phyloP scores from a whole-genome alignment of 2,329 filamentous ascomycete species.

The Phaeosphaeriaceae sp. region DNA sequence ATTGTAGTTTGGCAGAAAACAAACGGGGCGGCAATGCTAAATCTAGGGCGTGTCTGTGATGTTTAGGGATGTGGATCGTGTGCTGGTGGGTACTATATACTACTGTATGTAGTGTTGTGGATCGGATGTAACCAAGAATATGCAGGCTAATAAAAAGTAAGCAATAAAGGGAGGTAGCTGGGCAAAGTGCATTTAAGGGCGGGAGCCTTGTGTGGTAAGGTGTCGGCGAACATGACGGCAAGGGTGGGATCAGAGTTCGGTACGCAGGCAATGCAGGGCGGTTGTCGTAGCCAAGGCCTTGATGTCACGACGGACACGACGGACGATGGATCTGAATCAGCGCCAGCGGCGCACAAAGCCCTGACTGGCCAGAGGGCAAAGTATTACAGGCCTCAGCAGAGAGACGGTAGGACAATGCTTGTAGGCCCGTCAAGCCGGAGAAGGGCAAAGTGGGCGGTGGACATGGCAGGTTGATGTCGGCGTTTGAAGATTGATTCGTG shows the following conservation, averaged over 20 bases:
- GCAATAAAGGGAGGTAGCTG: conserved; percentile 29
- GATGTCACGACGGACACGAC: conserved; percentile 43
- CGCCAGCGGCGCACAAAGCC: conserved; percentile 18
- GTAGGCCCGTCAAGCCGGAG: conserved; percentile 16
- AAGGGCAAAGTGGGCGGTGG: conserved; percentile 3
- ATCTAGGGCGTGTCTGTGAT: conserved; percentile 5
- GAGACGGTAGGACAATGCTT: background rate
- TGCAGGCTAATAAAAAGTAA: conserved; percentile 21
- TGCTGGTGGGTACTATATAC: conserved; percentile 30
- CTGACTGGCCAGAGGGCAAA: conserved; percentile 2
- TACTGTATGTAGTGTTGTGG: conserved; percentile 40
- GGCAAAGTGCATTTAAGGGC: conserved; percentile 30
- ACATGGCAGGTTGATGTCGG: conserved; percentile 27
- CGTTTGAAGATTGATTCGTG: conserved; percentile 38
- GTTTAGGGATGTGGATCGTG: conserved; percentile 18
- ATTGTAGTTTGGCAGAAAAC: conserved; percentile 11
- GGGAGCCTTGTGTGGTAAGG: conserved; percentile 24
- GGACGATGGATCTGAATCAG: conserved; percentile 30
- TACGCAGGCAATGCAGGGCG: conserved; percentile 23
- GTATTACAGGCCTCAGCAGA: background rate
- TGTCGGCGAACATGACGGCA: conserved; percentile 43
- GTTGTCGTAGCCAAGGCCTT: conserved; percentile 34
- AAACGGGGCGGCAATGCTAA: conserved; percentile 4
- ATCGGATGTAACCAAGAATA: conserved; percentile 26
- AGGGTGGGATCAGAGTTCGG: conserved; percentile 38